Base-by-base conservation (phyloP, 23 red algal species). In the Gracilaria domingensis region DNA sequence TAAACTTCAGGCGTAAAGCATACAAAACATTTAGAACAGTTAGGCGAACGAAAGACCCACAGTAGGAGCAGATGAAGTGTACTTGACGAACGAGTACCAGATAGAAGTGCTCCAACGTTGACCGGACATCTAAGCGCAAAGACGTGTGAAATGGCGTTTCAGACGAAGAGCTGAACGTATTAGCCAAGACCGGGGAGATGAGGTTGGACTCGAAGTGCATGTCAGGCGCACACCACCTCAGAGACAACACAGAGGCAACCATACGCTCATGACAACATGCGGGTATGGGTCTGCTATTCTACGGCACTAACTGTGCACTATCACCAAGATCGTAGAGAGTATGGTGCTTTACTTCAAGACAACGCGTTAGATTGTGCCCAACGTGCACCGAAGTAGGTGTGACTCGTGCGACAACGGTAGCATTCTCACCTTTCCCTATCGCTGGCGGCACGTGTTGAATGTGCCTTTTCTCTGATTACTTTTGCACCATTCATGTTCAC, bases 171-270 rank as follows among this genome's bases (percentile, higher is more conserved):
- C 64, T 36, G 7, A 38, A 69, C 28, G 38, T 32, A 36, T 36
- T 32, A 69, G 26, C 36, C 32, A 20, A 38, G 26, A 37, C 59
- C 9, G 59, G 13, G 24, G 24, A 62, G 59, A 62, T 62, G 26
- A 64, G 24, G 8, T 17, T 0, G 64, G 30, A 69, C 36, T 37
- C 32, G 32, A 37, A 37, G 11, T 5, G 0, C 28, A 69, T 37
- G 8, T 69, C 32, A 69, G 33, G 8, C 9, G 2, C 64, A 17
- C 12, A 69, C 64, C 64, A 69, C 28, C 30, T 69, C 64, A 17
- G 30, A 69, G 64, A 36, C 64, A 69, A 69, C 64, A 69, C 28
- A 37, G 32, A 36, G 64, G 30, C 64, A 69, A 32, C 64, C 32
- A 36, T 69, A 66, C 60, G 23, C 60, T n/a, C n/a, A n/a, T n/a